These are phyloP conservation scores for Helotiales sp. DNA, from an alignment of 2,329 filamentous ascomycete genomes.

Conservation along the genomic window DNA sequence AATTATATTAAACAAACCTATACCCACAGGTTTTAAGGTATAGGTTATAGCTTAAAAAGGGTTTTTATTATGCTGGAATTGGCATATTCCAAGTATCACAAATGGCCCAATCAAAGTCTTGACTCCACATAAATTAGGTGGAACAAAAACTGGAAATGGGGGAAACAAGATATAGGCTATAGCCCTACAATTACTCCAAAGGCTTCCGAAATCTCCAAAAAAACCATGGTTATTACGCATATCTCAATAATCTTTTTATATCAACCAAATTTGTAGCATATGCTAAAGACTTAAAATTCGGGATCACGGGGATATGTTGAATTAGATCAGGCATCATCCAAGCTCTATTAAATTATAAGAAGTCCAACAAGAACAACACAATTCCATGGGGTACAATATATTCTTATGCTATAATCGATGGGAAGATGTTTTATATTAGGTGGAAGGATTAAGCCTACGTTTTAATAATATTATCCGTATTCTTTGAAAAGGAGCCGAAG, in stretches of 20 bases:
- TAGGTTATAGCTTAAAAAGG: background rate
- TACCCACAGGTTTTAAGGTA: background rate
- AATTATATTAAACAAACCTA: background rate
- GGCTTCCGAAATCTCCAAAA: background rate
- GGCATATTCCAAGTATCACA: background rate
- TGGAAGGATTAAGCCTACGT: slow-evolving; percentile 20
- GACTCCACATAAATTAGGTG: background rate
- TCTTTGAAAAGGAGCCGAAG: background rate
- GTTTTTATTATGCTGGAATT: background rate
- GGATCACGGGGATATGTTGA: background rate
- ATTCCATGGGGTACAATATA: slow-evolving; percentile 14
- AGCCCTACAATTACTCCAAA: background rate
- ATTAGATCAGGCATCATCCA: background rate
- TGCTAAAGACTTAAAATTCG: background rate
- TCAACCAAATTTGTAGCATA: background rate
- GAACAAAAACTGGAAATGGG: background rate
- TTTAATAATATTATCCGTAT: slow-evolving; percentile 11
- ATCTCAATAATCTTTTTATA: background rate
- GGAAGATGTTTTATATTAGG: slow-evolving; percentile 2
- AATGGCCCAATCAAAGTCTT: background rate
- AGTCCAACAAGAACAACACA: too few species aligned
- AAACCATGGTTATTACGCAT: background rate
- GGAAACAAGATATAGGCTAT: background rate
- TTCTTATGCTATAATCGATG: background rate
- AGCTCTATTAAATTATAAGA: slow-evolving; percentile 1